Conservation (phyloP, 73 alveolate genomes). For the Symbiodinium natans region DNA sequence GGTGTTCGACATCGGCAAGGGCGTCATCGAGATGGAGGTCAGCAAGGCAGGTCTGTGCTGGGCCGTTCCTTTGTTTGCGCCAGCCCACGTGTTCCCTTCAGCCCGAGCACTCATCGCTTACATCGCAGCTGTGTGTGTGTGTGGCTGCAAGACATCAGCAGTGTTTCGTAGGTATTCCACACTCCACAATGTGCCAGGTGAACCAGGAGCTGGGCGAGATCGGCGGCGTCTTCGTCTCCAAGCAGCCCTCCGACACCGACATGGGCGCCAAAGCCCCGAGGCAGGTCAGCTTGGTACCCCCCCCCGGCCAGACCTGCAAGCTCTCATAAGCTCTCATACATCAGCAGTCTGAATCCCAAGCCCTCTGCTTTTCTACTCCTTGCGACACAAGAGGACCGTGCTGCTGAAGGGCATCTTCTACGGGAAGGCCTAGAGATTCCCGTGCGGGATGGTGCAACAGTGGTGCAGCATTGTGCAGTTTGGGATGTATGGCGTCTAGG, state of each 20-base stretch:
- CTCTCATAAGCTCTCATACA: no score
- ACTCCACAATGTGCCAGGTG: background rate
- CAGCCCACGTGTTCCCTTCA: no score
- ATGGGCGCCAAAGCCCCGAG: conserved; percentile 95
- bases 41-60: conserved; percentile 93
- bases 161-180: background rate
- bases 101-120: no score
- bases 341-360: no score
- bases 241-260: conserved; percentile 94
- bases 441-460: no score
- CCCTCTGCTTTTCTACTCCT: no score
- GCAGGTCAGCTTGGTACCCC: background rate
- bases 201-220: conserved; percentile 94
- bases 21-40: conserved; percentile 94
- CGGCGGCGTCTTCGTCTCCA: conserved; percentile 94
- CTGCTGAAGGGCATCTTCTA: conserved; percentile 55
- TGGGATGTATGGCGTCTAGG: no score
- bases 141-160: background rate
- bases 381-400: background rate
- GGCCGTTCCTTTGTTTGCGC: no score
- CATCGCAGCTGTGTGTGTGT: no score
- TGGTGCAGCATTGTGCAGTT: no score
- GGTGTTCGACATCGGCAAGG: conserved; percentile 88
- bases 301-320: no score
- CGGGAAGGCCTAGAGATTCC: no score